Percentiles rank a stretch among this genome's conserved stretches.
Evolutionary conservation across 306 rosid genomes (phyloP).

Genomic region (Vachellia collinsii): DNA sequence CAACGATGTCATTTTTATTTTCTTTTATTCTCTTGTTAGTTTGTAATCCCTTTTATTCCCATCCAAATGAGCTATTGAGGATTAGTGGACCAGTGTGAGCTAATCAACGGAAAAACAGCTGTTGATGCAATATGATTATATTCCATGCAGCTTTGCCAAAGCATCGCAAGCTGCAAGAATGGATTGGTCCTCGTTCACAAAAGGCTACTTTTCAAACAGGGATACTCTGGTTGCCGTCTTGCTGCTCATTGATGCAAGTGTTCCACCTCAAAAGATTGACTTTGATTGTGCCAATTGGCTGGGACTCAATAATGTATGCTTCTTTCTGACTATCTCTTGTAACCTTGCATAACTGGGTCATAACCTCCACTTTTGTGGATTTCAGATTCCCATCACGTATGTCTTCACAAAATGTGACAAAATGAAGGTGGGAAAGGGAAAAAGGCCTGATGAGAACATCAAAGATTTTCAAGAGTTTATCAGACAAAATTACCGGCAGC

Average conservation of each 20-base stretch:
- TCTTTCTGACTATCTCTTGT: constrained; percentile 4
- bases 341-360: not conserved
- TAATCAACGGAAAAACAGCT: constrained; percentile 16
- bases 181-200: constrained; percentile 91
- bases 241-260: constrained; percentile 88
- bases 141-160: constrained; percentile 75
- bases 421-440: constrained; percentile 70
- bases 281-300: constrained; percentile 96
- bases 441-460: constrained; percentile 79
- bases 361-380: constrained; percentile 29
- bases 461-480: constrained; percentile 80
- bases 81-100: not conserved
- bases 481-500: constrained; percentile 62
- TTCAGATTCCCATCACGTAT: constrained; percentile 83
- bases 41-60: not conserved
- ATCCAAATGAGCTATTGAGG: not conserved
- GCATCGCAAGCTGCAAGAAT: constrained; percentile 76
- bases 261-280: constrained; percentile 92
- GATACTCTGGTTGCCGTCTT: constrained; percentile 73
- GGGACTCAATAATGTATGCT: constrained; percentile 76
- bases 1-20: not conserved
- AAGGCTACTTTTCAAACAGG: constrained; percentile 89
- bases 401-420: constrained; percentile 96
- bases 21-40: not conserved
- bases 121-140: not conserved